A percentile compares a stretch with the other conserved stretches of the same genome.
Conservation (phyloP, 2,329 filamentous ascomycete genomes). For the Colletotrichum orbiculare region DNA sequence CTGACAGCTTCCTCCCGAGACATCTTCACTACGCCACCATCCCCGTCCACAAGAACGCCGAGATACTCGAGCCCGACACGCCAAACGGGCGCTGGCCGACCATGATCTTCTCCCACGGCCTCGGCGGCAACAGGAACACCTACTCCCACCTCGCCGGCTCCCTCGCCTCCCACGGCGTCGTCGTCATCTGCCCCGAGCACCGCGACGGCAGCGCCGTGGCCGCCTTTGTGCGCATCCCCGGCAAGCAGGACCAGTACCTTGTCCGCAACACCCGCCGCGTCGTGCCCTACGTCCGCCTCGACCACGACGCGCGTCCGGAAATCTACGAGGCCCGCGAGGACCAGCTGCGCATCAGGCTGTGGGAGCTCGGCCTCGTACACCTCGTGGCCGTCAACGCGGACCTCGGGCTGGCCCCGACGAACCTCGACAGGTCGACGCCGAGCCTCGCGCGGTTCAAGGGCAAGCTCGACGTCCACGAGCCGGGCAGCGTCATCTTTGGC, state of each 20-base stretch:
- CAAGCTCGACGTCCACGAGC: constrained; percentile 74
- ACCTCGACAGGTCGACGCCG: constrained; percentile 62
- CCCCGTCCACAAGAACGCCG: constrained; percentile 78
- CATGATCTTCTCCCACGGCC: constrained; percentile 86
- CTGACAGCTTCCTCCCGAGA: constrained; percentile 71
- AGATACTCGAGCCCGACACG: constrained; percentile 63
- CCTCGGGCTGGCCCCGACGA: constrained; percentile 58
- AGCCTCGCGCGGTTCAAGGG: constrained; percentile 69
- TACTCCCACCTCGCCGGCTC: constrained; percentile 87
- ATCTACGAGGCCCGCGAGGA: constrained; percentile 75
- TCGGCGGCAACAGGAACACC: constrained; percentile 83
- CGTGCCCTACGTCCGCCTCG: constrained; percentile 62
- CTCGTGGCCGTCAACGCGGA: constrained; percentile 77
- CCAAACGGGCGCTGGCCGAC: constrained; percentile 76
- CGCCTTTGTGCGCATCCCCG: constrained; percentile 75
- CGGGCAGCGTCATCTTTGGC: constrained; percentile 78
- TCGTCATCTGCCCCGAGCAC: constrained; percentile 86
- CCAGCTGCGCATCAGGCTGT: constrained; percentile 80
- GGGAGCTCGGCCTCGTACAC: constrained; percentile 80
- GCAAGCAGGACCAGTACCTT: constrained; percentile 54
- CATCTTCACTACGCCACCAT: constrained; percentile 80
- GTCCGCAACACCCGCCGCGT: constrained; percentile 46
- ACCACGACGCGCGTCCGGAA: constrained; percentile 73
- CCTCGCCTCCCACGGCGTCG: constrained; percentile 81
- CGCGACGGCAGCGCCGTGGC: constrained; percentile 83